Conservation (phyloP, 768 basidiomycete species). For the Steccherinum ochraceum region DNA sequence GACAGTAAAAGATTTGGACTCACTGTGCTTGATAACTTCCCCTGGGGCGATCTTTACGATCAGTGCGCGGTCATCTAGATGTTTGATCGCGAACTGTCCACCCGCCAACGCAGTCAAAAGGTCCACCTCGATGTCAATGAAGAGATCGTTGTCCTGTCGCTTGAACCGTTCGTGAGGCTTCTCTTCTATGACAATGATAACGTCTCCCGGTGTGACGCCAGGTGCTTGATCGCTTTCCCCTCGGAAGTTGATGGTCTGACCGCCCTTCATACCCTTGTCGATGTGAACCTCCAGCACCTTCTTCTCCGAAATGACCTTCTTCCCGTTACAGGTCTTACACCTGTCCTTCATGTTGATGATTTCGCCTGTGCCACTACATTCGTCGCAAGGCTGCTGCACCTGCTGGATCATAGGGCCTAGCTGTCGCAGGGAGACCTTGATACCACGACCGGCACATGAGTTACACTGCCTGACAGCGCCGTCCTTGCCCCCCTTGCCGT, state of each 20-base stretch:
- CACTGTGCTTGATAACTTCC: constrained; percentile 91
- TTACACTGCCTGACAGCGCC: constrained; percentile 82
- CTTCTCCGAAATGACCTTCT: constrained; percentile 91
- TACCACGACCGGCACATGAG: constrained; percentile 81
- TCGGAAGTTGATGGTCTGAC: constrained; percentile 80
- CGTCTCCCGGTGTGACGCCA: constrained; percentile 84
- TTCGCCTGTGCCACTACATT: constrained; percentile 92
- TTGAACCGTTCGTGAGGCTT: constrained; percentile 86
- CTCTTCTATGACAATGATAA: constrained; percentile 91
- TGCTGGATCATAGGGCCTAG: constrained; percentile 99
- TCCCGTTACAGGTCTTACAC: constrained; percentile 89
- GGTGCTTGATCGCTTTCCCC: constrained; percentile 95
- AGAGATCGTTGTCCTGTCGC: constrained; percentile 82
- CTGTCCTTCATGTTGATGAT: constrained; percentile 90
- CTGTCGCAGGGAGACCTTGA: constrained; percentile 88
- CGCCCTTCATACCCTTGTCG: constrained; percentile 97
- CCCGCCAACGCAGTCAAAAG: constrained; percentile 91
- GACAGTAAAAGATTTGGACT: constrained; percentile 22
- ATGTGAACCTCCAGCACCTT: constrained; percentile 97
- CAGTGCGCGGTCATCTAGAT: constrained; percentile 89
- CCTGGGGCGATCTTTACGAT: constrained; percentile 81
- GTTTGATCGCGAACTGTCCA: constrained; percentile 83
- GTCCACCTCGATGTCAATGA: constrained; percentile 85
- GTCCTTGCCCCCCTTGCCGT: constrained; percentile 96
- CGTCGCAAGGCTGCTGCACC: constrained; percentile 91